Base-by-base conservation (phyloP, 2,329 filamentous ascomycete genomes). In the Aphanocladium album region DNA sequence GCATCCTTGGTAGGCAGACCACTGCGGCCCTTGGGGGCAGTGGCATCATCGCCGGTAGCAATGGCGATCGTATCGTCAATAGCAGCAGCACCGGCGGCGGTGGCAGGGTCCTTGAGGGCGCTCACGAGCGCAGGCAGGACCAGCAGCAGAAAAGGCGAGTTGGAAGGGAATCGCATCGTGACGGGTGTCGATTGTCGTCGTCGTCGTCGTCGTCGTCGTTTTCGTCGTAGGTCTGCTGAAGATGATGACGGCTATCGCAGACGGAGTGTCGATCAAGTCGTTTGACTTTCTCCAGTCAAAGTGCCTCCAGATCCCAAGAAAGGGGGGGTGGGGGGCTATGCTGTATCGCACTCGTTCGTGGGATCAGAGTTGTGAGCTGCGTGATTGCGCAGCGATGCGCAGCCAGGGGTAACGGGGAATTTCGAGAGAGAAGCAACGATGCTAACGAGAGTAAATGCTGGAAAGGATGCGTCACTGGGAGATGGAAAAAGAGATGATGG, bases 1-100 rank as follows among this genome's bases (percentile, higher is more conserved):
- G 90, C 91, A 77, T 95, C 88, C 72, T 92, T 92, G 61, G 78
- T 81, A 35, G 79, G 78, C 11, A 77, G 62, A 33, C 71, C 70
- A 56, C 71, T 70, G 57, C 75, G 76, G 45, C 62, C 64, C 63
- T 75, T 77, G 27, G 68, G 64, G 16, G 65, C 57, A 12, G 69
- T 62, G 11, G 64, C 54, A 21, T 71, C 69, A 53, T 68, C 68
- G 45, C 65, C 64, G 45, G 71, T 69, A 57, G 63, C 66, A 27
- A 57, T 11, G 27, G 43, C 33, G 16, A 21, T 21, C 16, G 45
- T 11, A 47, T 56, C 33, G 16, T 41, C 41, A 4, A 55, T 51
- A 14, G 45, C 27, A 1, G 49, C 50, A 8, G 17, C 33, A 19
- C 23, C 52, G 19, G 45, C 52, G 25, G 19, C 59, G 12, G 12